These are phyloP conservation scores for Thamnidium elegans DNA, from an alignment of 192 early-diverging fungal species.

Conservation along the genomic window DNA sequence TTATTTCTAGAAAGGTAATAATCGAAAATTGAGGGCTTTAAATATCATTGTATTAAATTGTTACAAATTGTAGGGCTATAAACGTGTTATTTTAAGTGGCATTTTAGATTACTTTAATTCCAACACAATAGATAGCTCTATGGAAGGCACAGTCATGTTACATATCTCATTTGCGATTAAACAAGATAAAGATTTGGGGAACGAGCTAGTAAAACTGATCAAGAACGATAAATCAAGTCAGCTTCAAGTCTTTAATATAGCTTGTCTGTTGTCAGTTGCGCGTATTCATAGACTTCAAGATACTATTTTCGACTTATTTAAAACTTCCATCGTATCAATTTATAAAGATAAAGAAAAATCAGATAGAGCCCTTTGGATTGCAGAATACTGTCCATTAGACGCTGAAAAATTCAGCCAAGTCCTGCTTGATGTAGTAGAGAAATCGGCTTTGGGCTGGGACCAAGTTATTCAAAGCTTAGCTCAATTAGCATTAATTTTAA, in stretches of 20 bases:
- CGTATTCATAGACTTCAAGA: conserved; percentile 71
- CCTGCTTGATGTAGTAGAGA: conserved; percentile 42
- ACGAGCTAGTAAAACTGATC: conserved; percentile 52
- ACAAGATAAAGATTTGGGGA: conserved; percentile 66
- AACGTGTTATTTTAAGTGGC: conserved; percentile 51
- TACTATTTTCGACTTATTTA: conserved; percentile 47
- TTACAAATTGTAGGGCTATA: conserved; percentile 42
- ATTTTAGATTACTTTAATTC: conserved; percentile 59
- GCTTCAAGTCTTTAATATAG: conserved; percentile 62
- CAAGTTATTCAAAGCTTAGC: conserved; percentile 54
- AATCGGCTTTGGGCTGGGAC: conserved; percentile 50
- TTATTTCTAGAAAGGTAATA: conserved; percentile 57
- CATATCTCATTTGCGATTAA: conserved; percentile 70
- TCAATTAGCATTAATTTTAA: conserved; percentile 46
- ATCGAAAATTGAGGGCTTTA: no score
- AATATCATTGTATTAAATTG: no score
- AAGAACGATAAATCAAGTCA: conserved; percentile 38
- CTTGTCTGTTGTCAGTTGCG: conserved; percentile 64
- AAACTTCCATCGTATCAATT: conserved; percentile 38
- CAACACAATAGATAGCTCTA: conserved; percentile 48
- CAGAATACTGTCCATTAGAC: neutral
- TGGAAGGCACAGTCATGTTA: conserved; percentile 68
- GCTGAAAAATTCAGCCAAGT: conserved; percentile 19
- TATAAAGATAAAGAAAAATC: conserved; percentile 51
- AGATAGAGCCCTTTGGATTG: conserved; percentile 43